phyloP scores from a whole-genome alignment of 805 yeast genomes.

The Metschnikowia baotianmanensis region DNA sequence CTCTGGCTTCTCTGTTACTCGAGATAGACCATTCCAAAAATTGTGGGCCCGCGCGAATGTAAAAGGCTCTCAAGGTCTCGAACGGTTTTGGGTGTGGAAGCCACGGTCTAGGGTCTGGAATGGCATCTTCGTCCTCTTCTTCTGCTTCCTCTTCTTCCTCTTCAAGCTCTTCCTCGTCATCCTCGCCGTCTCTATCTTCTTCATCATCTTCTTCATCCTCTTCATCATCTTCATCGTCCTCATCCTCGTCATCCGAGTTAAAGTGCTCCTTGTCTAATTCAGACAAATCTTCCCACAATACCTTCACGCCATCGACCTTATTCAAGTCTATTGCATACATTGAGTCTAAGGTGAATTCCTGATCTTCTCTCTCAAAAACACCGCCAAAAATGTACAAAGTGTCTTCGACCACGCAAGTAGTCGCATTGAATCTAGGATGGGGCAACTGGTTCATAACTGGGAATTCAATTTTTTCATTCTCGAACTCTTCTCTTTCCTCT shows the following conservation, averaged over 20 bases:
- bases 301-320: slow-evolving; percentile 81
- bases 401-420: slow-evolving; percentile 84
- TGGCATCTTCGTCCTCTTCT: slow-evolving; percentile 60
- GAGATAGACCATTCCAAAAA: slow-evolving; percentile 94
- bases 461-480: slow-evolving; percentile 45
- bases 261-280: slow-evolving; percentile 51
- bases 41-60: slow-evolving; percentile 79
- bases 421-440: slow-evolving; percentile 84
- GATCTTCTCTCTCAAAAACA: slow-evolving; percentile 83
- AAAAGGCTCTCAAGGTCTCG: slow-evolving; percentile 79
- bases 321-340: slow-evolving; percentile 84
- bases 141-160: slow-evolving; percentile 69
- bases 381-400: slow-evolving; percentile 85
- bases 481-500: slow-evolving; percentile 42
- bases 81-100: slow-evolving; percentile 95
- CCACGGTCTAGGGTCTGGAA: slow-evolving; percentile 95
- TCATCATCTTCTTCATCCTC: slow-evolving; percentile 59
- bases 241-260: slow-evolving; percentile 64
- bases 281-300: slow-evolving; percentile 85
- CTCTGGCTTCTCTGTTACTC: slow-evolving; percentile 79
- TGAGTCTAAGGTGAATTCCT: slow-evolving; percentile 79
- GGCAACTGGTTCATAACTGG: slow-evolving; percentile 66
- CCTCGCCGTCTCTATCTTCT: slow-evolving; percentile 42
- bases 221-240: slow-evolving; percentile 46
- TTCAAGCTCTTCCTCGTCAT: slow-evolving; percentile 45